These are phyloP conservation scores for Kuraishia hungarica DNA, from an alignment of 805 yeast species.

Conservation along the genomic window DNA sequence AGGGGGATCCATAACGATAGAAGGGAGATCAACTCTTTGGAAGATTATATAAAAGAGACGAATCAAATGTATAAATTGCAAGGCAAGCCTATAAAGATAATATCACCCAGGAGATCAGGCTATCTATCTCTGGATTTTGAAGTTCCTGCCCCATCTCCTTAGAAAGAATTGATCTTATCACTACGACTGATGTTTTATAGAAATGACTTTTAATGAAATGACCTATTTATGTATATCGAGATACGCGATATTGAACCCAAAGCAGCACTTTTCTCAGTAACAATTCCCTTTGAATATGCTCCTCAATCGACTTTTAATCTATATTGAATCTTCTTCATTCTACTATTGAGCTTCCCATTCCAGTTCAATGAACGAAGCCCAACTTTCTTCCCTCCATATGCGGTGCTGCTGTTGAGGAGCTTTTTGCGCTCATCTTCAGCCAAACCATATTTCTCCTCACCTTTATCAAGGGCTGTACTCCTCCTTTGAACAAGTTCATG, in stretches of 20 bases:
- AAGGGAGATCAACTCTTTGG: constrained; percentile 29
- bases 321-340: constrained; percentile 21
- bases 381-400: constrained; percentile 16
- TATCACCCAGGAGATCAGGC: constrained; percentile 45
- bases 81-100: constrained; percentile 24
- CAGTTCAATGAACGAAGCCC: constrained; percentile 24
- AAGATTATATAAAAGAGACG: constrained; percentile 25
- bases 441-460: constrained; percentile 14
- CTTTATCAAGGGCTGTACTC: background rate
- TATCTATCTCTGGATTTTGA: constrained; percentile 51
- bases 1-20: constrained; percentile 14
- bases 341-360: constrained; percentile 23
- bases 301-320: constrained; percentile 7
- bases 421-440: constrained; percentile 21
- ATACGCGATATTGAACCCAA: too few species aligned
- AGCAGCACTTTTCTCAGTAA: background rate
- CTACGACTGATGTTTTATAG: background rate
- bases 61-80: constrained; percentile 18
- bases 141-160: constrained; percentile 31
- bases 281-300: too few species aligned
- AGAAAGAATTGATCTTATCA: background rate
- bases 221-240: too few species aligned
- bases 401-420: constrained; percentile 15
- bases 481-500: constrained; percentile 18
- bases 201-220: background rate